Evolutionary conservation across 176 grass and related monocot genomes (phyloP).

Genomic region (Triticum aestivum): DNA sequence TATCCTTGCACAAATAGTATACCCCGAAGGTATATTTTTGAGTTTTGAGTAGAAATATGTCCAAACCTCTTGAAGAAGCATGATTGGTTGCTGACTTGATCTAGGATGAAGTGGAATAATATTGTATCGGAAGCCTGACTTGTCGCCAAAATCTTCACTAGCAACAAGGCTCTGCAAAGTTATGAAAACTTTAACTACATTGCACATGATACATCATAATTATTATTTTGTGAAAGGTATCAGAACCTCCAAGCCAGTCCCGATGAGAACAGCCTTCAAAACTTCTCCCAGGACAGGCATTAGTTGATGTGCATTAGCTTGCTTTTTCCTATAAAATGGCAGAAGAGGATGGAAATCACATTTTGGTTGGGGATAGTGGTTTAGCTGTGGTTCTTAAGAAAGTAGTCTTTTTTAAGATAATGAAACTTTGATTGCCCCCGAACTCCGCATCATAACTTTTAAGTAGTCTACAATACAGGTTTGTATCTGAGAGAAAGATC

Average conservation of each 20-base stretch:
- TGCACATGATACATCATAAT: constrained; percentile 7
- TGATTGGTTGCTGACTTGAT: constrained; percentile 68
- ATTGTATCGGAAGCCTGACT: constrained; percentile 66
- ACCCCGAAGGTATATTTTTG: not conserved
- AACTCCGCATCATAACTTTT: not conserved
- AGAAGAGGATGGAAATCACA: constrained; percentile 16
- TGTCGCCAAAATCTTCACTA: constrained; percentile 64
- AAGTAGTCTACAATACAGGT: not conserved
- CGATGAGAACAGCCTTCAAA: constrained; percentile 60
- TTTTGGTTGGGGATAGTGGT: not conserved
- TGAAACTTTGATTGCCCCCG: not conserved
- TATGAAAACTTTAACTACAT: constrained; percentile 26
- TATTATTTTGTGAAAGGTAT: constrained; percentile 17
- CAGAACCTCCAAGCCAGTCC: constrained; percentile 59
- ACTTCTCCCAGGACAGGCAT: constrained; percentile 65
- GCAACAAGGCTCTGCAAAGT: constrained; percentile 46
- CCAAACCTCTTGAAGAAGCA: constrained; percentile 86
- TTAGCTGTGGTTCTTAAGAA: constrained; percentile 3
- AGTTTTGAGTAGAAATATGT: constrained; percentile 23
- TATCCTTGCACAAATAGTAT: not conserved
- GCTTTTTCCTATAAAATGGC: constrained; percentile 59
- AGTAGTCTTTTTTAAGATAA: not conserved
- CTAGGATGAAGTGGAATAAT: constrained; percentile 82
- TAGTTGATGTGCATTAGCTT: constrained; percentile 47
- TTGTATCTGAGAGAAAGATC: constrained; percentile 23